Base-by-base conservation (phyloP, 345 rosid genomes). In the Eucalyptus globulus region DNA sequence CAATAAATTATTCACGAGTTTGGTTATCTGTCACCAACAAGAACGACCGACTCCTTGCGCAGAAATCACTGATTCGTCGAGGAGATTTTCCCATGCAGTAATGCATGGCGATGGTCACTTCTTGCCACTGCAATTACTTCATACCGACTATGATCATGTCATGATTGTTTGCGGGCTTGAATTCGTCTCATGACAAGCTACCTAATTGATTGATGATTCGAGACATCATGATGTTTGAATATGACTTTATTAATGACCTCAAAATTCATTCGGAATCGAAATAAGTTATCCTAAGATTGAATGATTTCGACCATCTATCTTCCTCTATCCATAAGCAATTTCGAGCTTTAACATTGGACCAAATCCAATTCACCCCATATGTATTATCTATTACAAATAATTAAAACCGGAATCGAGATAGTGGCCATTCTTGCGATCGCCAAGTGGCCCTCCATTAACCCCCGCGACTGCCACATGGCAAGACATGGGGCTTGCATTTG, bases 391-490 rank as follows among this genome's bases (percentile, higher is more conserved):
- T 19, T 19, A 37, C 1, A 37, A 10, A 72, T 10, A 72, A 72
- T 4, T 11, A 72, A 72, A 72, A 37, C 8, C 0, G 2, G 24
- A 40, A 76, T 40, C 2, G 5, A 40, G 9, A 76, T 0, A 3
- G 22, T 0, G 5, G 27, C 43, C 9, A 11, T 44, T 40, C 45
- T 40, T 0, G 27, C 27, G 1, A 37, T 37, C 3, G 8, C 27
- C 83, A 76, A 0, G 9, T 40, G 9, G 47, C 45, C 5, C 14
- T 72, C 43, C 29, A 76, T 76, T 21, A 37, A 9, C 47, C 14
- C 22, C 1, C 2, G 1, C 1, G 4, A 67, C 2, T 14, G 34
- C 11, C 72, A 62, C 19, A 2, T 27, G 19, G 72, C 19, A n/a
- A 65, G 8, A 4, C 11, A 24, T 1, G 1, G 9, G 21, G 10